Conservation (phyloP, 2,329 filamentous ascomycete species). For the Arthrobotrys megalospora region DNA sequence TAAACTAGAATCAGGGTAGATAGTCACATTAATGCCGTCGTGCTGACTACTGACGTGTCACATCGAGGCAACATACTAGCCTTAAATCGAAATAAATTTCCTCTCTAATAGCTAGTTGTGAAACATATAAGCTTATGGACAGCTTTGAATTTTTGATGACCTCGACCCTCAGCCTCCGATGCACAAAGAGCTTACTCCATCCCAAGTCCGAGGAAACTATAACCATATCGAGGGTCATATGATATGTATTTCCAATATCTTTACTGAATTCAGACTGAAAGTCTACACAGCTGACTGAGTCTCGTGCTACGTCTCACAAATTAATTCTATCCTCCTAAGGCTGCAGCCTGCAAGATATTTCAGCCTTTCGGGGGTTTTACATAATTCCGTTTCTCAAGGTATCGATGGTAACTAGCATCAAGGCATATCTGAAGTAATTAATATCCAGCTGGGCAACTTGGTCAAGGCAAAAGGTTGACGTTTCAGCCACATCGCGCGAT, state of each 20-base stretch:
- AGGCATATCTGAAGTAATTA: background rate
- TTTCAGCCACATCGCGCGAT: constrained; percentile 24
- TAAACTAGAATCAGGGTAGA: background rate
- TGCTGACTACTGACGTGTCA: background rate
- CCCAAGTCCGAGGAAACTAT: constrained; percentile 12
- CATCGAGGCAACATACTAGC: background rate
- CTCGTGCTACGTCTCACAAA: constrained; percentile 27
- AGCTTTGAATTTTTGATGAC: background rate
- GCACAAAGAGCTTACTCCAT: constrained; percentile 8
- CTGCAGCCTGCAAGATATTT: background rate
- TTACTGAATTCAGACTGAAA: background rate
- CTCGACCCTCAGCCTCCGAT: background rate
- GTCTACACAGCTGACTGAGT: constrained; percentile 9
- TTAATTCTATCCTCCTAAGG: constrained; percentile 1
- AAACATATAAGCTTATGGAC: constrained; percentile 19
- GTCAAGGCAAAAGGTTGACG: background rate
- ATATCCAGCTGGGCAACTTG: background rate
- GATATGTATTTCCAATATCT: background rate
- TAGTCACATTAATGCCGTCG: background rate
- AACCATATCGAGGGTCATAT: constrained; percentile 11
- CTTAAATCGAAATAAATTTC: background rate
- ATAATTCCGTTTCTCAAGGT: background rate
- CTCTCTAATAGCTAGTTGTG: background rate
- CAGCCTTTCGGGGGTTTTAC: background rate
- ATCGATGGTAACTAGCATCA: background rate